phyloP scores from a whole-genome alignment of 169 alveolate species.

The Perkinsus olseni region DNA sequence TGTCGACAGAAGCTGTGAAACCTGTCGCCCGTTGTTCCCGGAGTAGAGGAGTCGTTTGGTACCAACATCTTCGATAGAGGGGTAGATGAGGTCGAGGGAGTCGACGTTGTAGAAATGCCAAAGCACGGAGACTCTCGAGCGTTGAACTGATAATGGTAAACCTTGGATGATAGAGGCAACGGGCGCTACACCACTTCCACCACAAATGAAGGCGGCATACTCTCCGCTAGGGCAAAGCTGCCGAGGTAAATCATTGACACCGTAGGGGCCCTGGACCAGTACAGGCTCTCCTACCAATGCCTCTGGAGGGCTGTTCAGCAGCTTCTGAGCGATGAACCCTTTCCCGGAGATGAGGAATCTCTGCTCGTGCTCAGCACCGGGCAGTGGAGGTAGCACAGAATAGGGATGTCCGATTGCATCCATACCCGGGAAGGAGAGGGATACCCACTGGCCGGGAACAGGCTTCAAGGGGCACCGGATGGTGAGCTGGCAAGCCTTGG shows the following conservation, averaged over 20 bases:
- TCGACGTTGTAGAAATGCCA: not conserved
- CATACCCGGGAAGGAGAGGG: not conserved
- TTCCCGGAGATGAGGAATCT: not conserved
- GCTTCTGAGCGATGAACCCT: not conserved
- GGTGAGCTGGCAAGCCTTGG: not conserved
- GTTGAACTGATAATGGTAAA: not conserved
- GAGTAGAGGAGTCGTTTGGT: not conserved
- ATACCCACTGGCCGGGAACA: not conserved
- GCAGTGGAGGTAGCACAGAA: not conserved
- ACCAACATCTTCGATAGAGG: not conserved
- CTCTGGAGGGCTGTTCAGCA: not conserved
- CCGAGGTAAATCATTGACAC: not conserved
- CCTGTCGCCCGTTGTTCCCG: not conserved
- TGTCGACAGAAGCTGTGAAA: not conserved
- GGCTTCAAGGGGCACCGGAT: not conserved
- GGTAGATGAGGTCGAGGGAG: not conserved
- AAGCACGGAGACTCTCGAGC: not conserved
- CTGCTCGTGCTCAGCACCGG: too few species aligned
- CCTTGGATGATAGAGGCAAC: not conserved
- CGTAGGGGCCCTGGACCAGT: not conserved
- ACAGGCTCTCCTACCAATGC: not conserved
- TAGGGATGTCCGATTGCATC: not conserved
- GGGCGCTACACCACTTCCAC: not conserved
- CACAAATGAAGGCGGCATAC: not conserved
- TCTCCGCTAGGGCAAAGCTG: not conserved